Percentiles rank a stretch among this genome's conserved stretches.
phyloP scores from a whole-genome alignment of 2,329 filamentous ascomycete species.

The Nemania sp. region DNA sequence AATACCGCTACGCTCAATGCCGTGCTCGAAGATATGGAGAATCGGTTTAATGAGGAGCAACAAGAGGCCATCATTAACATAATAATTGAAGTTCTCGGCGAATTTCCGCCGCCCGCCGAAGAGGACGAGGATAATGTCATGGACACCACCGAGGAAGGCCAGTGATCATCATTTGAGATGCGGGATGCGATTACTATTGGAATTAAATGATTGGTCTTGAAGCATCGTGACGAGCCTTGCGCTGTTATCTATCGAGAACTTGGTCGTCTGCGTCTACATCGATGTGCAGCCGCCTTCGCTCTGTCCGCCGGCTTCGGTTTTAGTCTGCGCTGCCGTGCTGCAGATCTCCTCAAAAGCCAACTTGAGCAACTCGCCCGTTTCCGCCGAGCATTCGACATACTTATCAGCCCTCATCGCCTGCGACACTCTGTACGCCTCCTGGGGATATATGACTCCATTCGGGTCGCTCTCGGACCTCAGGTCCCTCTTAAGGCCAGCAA shows the following conservation, averaged over 20 bases:
- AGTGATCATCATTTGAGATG: conserved; percentile 5
- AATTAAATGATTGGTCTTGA: not conserved
- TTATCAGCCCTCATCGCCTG: conserved; percentile 63
- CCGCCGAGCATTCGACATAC: conserved; percentile 66
- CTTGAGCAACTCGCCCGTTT: conserved; percentile 61
- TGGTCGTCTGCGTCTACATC: conserved; percentile 26
- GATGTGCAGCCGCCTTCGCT: conserved; percentile 56
- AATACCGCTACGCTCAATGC: conserved; percentile 62
- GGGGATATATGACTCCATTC: conserved; percentile 63
- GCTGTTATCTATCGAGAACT: not conserved
- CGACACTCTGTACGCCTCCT: conserved; percentile 60
- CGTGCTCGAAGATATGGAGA: conserved; percentile 66
- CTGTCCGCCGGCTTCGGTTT: conserved; percentile 52
- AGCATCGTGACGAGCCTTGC: not conserved
- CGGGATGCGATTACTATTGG: not conserved
- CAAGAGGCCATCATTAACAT: conserved; percentile 61
- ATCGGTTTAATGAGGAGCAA: conserved; percentile 61
- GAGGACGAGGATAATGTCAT: conserved; percentile 44
- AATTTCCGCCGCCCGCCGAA: conserved; percentile 45
- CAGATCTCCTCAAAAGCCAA: conserved; percentile 65
- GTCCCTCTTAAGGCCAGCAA: conserved; percentile 65
- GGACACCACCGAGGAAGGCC: conserved; percentile 38
- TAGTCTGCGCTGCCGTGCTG: conserved; percentile 55
- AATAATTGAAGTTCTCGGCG: conserved; percentile 61
- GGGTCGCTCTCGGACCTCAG: conserved; percentile 60